Evolutionary conservation across 2,329 filamentous ascomycete species (phyloP).

Genomic region (Colletotrichum godetiae): DNA sequence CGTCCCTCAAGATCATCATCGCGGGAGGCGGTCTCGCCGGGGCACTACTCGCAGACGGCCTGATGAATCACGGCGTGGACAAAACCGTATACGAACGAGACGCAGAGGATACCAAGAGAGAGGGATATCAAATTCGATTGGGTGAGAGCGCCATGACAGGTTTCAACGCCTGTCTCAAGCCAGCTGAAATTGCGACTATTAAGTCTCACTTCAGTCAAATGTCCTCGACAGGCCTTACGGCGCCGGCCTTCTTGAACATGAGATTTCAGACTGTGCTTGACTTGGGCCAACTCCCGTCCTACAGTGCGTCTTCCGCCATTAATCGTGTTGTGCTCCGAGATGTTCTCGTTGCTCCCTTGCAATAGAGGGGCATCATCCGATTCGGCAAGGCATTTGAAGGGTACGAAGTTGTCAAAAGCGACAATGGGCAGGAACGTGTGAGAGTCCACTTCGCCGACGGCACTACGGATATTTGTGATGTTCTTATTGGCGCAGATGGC

Average conservation of each 20-base stretch:
- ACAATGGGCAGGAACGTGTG: neutral
- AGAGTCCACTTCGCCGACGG: slow-evolving; percentile 1
- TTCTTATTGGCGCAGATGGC: slow-evolving; percentile 5
- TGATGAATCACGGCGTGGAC: neutral
- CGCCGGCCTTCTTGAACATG: neutral
- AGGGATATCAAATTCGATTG: slow-evolving; percentile 17
- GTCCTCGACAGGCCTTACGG: neutral
- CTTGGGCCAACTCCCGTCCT: neutral
- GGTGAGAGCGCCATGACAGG: neutral
- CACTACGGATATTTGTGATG: neutral
- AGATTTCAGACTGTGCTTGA: slow-evolving; percentile 15
- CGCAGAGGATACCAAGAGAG: neutral
- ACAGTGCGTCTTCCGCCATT: neutral
- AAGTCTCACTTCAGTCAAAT: neutral
- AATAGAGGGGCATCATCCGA: neutral
- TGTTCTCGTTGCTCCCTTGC: neutral
- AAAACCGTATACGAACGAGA: slow-evolving; percentile 6
- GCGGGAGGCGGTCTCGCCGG: slow-evolving; percentile 6
- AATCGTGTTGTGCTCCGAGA: slow-evolving; percentile 7
- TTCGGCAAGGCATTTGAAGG: slow-evolving; percentile 8
- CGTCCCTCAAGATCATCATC: slow-evolving; percentile 1
- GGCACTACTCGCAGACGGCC: neutral
- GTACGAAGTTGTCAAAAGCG: neutral
- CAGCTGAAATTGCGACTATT: neutral
- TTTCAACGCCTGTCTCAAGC: neutral